Evolutionary conservation across 129 eudicot species (phyloP).

Genomic region (Dittrichia graveolens): DNA sequence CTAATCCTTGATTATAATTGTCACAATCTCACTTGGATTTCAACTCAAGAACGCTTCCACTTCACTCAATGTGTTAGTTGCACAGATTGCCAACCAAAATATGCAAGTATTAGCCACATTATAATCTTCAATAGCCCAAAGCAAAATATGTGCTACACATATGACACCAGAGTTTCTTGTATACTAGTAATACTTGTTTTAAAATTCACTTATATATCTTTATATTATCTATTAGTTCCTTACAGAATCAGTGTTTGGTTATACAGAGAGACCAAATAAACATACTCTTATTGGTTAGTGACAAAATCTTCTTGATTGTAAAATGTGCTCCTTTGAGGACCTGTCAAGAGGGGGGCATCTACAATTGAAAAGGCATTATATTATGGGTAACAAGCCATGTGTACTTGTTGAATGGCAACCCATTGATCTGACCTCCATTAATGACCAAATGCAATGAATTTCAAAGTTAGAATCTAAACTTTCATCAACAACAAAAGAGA

Average conservation of each 20-base stretch:
- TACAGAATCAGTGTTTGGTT: not conserved
- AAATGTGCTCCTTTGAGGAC: slow-evolving; percentile 86
- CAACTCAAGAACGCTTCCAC: slow-evolving; percentile 90
- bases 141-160: not conserved
- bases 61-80: slow-evolving; percentile 85
- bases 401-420: slow-evolving; percentile 97
- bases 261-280: slow-evolving; percentile 9
- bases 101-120: slow-evolving; percentile 15
- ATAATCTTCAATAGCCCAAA: too few species aligned
- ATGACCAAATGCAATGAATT: slow-evolving; percentile 24
- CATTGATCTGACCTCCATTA: slow-evolving; percentile 63
- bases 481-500: not conserved
- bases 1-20: slow-evolving; percentile 95
- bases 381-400: slow-evolving; percentile 96
- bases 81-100: slow-evolving; percentile 74
- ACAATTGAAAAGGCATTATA: slow-evolving; percentile 91
- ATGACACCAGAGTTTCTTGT: not conserved
- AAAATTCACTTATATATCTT: too few species aligned
- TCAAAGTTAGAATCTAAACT: not conserved
- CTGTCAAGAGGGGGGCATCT: slow-evolving; percentile 87
- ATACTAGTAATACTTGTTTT: slow-evolving; percentile 1
- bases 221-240: too few species aligned
- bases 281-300: slow-evolving; percentile 89
- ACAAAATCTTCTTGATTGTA: slow-evolving; percentile 97
- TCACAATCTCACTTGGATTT: slow-evolving; percentile 83